Evolutionary conservation across 129 eudicot genomes (phyloP), one percentile per base, ranked within the genome.

Genomic region (Chrysanthemum makinoi): DNA sequence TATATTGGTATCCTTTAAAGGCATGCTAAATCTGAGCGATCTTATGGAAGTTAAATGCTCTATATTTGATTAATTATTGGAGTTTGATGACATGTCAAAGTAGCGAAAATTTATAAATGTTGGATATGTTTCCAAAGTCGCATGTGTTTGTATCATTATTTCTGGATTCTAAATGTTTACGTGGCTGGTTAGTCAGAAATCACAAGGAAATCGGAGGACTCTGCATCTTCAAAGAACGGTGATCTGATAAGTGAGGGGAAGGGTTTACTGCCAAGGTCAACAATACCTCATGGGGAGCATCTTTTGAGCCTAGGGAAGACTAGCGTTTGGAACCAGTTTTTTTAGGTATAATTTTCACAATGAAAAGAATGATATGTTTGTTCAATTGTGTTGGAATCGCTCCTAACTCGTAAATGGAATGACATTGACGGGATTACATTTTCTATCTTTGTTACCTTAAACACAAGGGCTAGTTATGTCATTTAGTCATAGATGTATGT

Each of bases 131-230:
- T 77, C 18, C 1, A 19, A 62, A 56, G 46, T 58, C 72, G 75
- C 69, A 49, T 56, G 39, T 64, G 47, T 72, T 66, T 65, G 65
- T 72, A 28, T 52, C 18, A 28, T n/a, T 39, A 39, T 20, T 69
- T 60, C 74, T 61, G 78, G 79, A 78, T 60, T 79, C 94, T 90
- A 80, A 90, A 77, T 86, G 77, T 82, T 79, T 78, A 24, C 30
- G 80, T 90, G 98, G 94, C 94, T 90, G 88, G 94, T 90, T 80
- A 95, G 99, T 95, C 99, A 80, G 99, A 90, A 67, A 86, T 95
- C 82, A 66, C 95, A 28, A 87, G 96, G 83, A 88, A 80, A 83
- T 77, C 79, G 84, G 97, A 86, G 68, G 82, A 84, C 68, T 80
- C 91, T 18, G 43, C 65, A 52, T 77, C 72, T 81, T 50, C 78